Conservation (phyloP, 352 stramenopile species). For the Blastocystis sp. region DNA sequence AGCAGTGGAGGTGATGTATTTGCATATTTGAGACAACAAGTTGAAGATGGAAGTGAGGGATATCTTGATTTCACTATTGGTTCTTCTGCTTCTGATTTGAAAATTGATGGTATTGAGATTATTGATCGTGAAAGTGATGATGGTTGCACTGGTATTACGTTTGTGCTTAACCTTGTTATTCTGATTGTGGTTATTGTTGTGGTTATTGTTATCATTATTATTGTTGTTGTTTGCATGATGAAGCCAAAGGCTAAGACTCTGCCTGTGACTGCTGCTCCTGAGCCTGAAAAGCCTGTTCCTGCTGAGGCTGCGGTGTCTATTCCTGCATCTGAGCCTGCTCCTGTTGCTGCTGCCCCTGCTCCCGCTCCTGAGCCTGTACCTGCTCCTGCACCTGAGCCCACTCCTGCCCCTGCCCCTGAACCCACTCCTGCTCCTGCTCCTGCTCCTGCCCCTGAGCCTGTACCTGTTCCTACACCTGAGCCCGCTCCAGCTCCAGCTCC, state of each 20-base stretch:
- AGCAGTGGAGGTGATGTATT: background rate
- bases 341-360: slow-evolving; percentile 6
- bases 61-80: background rate
- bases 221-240: background rate
- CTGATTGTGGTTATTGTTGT: slow-evolving; percentile 36
- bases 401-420: background rate
- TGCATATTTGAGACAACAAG: background rate
- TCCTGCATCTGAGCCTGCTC: background rate
- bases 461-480: slow-evolving; percentile 1
- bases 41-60: background rate
- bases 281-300: background rate
- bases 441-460: background rate
- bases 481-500: slow-evolving; percentile 20
- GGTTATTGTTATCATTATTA: slow-evolving; percentile 6
- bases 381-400: background rate
- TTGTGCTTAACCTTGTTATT: slow-evolving; percentile 11
- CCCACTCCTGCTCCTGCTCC: slow-evolving; percentile 13
- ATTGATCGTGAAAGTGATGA: slow-evolving; percentile 5
- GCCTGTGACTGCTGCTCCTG: background rate
- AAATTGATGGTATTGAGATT: background rate
- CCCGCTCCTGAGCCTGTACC: background rate
- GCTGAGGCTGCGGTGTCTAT: background rate
- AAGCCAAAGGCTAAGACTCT: background rate
- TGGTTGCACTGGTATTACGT: slow-evolving; percentile 26
- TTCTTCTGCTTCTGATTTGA: background rate